Evolutionary conservation across 371 early-diverging fungal genomes (phyloP).

Genomic region (Mucor lusitanicus): DNA sequence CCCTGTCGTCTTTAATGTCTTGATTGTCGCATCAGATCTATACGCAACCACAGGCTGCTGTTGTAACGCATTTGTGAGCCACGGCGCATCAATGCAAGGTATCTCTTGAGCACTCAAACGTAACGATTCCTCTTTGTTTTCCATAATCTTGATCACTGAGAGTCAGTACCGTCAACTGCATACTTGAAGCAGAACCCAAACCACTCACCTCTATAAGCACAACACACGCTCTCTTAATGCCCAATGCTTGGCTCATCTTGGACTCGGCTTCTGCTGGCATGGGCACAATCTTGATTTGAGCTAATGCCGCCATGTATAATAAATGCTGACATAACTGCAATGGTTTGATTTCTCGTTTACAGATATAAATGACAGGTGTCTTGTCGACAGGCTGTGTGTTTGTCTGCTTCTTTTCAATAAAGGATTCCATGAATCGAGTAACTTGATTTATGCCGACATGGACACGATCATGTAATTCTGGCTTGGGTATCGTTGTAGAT

Average conservation of each 20-base stretch:
- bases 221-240: slow-evolving; percentile 20
- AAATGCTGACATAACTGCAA: slow-evolving; percentile 35
- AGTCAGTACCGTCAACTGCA: not conserved
- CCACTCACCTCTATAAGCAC: slow-evolving; percentile 27
- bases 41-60: slow-evolving; percentile 8
- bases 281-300: slow-evolving; percentile 24
- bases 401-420: slow-evolving; percentile 14
- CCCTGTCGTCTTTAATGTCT: slow-evolving; percentile 32
- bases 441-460: slow-evolving; percentile 36
- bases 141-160: not conserved
- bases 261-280: slow-evolving; percentile 34
- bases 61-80: slow-evolving; percentile 18
- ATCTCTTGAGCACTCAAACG: slow-evolving; percentile 26
- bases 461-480: slow-evolving; percentile 26
- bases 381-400: not conserved
- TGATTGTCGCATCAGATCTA: slow-evolving; percentile 17
- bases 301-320: slow-evolving; percentile 35
- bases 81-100: slow-evolving; percentile 28
- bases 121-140: slow-evolving; percentile 30
- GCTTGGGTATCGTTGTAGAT: not conserved
- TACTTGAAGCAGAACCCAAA: not conserved
- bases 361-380: slow-evolving; percentile 31
- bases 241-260: slow-evolving; percentile 23
- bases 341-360: slow-evolving; percentile 42
- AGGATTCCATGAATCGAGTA: slow-evolving; percentile 28